Percentiles rank a stretch among this genome's conserved stretches.
These are phyloP conservation scores for Triglochin maritima DNA, from an alignment of 106 monocot genomes.

Conservation along the genomic window DNA sequence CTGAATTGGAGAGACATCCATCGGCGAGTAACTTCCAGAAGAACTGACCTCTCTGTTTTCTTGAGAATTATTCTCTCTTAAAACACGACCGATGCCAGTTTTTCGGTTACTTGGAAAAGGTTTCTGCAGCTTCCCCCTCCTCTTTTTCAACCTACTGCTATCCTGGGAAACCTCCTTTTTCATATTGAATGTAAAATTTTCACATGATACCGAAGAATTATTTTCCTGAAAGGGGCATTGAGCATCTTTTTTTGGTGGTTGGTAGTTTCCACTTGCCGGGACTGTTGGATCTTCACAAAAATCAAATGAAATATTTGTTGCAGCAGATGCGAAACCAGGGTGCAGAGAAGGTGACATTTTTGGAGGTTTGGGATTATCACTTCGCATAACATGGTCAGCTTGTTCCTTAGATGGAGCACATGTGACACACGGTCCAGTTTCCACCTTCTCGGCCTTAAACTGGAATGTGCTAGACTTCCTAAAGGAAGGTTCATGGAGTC, in stretches of 20 bases:
- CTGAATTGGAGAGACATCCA: constrained; percentile 85
- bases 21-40: constrained; percentile 52
- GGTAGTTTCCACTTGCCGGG: constrained; percentile 18
- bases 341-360: too few relatives aligned
- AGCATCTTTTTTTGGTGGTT: constrained; percentile 18
- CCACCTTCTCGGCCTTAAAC: too few relatives aligned
- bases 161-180: constrained; percentile 32
- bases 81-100: constrained; percentile 1
- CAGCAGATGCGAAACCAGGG: too few relatives aligned
- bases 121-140: constrained; percentile 25
- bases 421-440: too few relatives aligned
- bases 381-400: too few relatives aligned
- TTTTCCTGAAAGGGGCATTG: constrained; percentile 1
- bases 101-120: constrained; percentile 10
- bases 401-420: too few relatives aligned
- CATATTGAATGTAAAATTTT: constrained; percentile 14
- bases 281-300: constrained; percentile 11
- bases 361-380: too few relatives aligned
- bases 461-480: too few relatives aligned
- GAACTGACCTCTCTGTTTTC: constrained; percentile 22
- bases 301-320: too few relatives aligned
- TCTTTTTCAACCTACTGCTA: constrained; percentile 24
- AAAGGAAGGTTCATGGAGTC: too few relatives aligned
- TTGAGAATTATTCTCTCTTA: constrained; percentile 14
- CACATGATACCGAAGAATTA: background rate